Percentiles rank a stretch among this genome's conserved stretches.
These are phyloP conservation scores for Bonnemaisonia californica DNA, from an alignment of 31 red algal species.

Conservation along the genomic window DNA sequence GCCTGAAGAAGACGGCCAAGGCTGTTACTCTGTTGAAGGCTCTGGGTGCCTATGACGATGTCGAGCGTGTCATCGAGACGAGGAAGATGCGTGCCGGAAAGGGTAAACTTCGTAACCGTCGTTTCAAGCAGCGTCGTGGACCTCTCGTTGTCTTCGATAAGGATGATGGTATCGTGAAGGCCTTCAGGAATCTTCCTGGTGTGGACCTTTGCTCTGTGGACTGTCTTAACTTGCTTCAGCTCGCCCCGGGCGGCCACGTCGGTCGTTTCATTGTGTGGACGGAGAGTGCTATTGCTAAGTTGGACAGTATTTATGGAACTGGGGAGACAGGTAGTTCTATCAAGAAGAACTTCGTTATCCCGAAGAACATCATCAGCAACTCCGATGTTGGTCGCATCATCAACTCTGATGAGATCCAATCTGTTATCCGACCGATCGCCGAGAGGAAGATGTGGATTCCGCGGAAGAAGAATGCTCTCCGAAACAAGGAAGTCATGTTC, in stretches of 20 bases:
- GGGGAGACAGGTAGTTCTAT: slow-evolving; percentile 46
- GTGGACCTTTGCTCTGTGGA: slow-evolving; percentile 87
- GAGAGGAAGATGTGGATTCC: slow-evolving; percentile 65
- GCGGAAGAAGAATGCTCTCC: slow-evolving; percentile 90
- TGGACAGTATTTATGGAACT: slow-evolving; percentile 90
- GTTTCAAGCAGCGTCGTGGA: slow-evolving; percentile 90
- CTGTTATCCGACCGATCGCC: slow-evolving; percentile 69
- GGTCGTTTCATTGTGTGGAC: slow-evolving; percentile 97
- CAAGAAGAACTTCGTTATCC: slow-evolving; percentile 86
- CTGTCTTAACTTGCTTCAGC: slow-evolving; percentile 88
- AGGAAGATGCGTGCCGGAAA: slow-evolving; percentile 86
- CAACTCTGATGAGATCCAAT: slow-evolving; percentile 98
- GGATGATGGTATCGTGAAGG: slow-evolving; percentile 88
- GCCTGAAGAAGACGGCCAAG: slow-evolving; percentile 77
- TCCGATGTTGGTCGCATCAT: slow-evolving; percentile 94
- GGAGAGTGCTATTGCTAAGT: slow-evolving; percentile 77
- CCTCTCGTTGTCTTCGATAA: slow-evolving; percentile 93
- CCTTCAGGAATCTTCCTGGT: slow-evolving; percentile 95
- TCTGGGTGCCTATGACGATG: slow-evolving; percentile 90
- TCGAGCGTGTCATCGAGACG: slow-evolving; percentile 80
- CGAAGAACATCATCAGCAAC: slow-evolving; percentile 80
- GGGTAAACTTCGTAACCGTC: slow-evolving; percentile 94
- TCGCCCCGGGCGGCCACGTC: slow-evolving; percentile 96
- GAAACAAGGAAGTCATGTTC: slow-evolving; percentile 85
- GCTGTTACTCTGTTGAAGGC: slow-evolving; percentile 81